These are phyloP conservation scores for Xylaria sp. DNA, from an alignment of 2,329 filamentous ascomycete species.

Conservation along the genomic window DNA sequence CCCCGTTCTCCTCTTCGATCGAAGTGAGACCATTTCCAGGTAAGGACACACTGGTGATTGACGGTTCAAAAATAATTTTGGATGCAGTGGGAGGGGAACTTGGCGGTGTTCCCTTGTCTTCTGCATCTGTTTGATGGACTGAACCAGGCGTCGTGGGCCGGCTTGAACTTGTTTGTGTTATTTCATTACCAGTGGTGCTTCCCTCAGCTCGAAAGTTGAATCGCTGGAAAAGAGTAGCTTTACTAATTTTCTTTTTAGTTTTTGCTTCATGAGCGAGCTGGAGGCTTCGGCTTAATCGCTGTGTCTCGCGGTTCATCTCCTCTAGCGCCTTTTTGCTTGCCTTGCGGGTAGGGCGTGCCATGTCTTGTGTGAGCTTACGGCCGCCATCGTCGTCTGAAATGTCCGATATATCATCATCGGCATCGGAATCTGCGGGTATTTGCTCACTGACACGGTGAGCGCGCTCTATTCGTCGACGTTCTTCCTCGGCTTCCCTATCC, in stretches of 20 bases:
- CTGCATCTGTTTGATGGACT: conserved; percentile 53
- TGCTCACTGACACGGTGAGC: conserved; percentile 48
- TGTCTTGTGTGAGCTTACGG: conserved; percentile 70
- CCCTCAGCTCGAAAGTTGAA: conserved; percentile 73
- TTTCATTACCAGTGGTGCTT: conserved; percentile 37
- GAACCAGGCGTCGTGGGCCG: conserved; percentile 54
- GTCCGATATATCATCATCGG: conserved; percentile 62
- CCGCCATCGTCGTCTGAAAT: conserved; percentile 67
- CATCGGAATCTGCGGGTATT: conserved; percentile 47
- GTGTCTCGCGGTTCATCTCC: conserved; percentile 94
- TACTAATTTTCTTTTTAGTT: conserved; percentile 89
- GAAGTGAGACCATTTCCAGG: conserved; percentile 14
- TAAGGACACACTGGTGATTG: conserved; percentile 9
- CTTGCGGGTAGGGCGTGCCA: conserved; percentile 73
- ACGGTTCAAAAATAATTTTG: conserved; percentile 33
- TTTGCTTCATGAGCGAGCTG: conserved; percentile 88
- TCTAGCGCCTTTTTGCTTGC: conserved; percentile 94
- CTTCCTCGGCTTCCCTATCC: conserved; percentile 67
- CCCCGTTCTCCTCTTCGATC: conserved; percentile 39
- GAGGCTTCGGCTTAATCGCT: conserved; percentile 86
- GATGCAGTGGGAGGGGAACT: conserved; percentile 65
- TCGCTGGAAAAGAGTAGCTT: conserved; percentile 78
- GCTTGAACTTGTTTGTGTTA: conserved; percentile 60
- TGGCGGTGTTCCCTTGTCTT: conserved; percentile 67
- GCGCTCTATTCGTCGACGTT: conserved; percentile 54